These are phyloP conservation scores for Alternaria infectoria DNA, from an alignment of 2,329 filamentous ascomycete species.

Conservation along the genomic window DNA sequence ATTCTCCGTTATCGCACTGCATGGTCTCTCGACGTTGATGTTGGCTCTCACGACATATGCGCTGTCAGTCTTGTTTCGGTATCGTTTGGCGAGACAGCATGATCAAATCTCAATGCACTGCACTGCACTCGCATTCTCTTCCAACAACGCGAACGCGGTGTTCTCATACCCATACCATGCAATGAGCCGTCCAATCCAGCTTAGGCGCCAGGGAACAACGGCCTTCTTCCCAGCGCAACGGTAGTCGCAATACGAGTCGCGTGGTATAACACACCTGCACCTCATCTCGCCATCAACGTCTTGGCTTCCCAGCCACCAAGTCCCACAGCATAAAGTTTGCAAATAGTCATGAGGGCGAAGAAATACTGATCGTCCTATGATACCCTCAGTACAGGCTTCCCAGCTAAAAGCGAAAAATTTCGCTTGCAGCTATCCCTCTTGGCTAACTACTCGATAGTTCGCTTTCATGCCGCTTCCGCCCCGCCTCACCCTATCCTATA, in stretches of 20 bases:
- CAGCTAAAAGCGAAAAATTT: not conserved
- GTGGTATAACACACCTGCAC: not conserved
- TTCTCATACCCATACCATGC: not conserved
- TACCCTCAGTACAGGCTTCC: not conserved
- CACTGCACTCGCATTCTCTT: not conserved
- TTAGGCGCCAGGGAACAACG: not conserved
- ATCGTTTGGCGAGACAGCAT: not conserved
- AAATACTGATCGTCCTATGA: not conserved
- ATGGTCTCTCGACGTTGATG: not conserved
- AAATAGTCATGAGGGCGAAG: not conserved
- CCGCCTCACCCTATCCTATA: not conserved
- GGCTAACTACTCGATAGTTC: not conserved
- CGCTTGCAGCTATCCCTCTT: constrained; percentile 1
- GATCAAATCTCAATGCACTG: not conserved
- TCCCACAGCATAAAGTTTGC: constrained; percentile 13
- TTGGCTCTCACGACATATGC: constrained; percentile 2
- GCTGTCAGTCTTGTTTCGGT: not conserved
- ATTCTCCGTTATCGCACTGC: constrained; percentile 2
- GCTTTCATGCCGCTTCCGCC: constrained; percentile 2
- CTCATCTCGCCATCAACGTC: not conserved
- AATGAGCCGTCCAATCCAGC: not conserved
- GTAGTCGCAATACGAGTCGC: not conserved
- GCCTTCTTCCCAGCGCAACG: not conserved
- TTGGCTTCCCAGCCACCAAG: not conserved
- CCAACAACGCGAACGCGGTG: not conserved